Evolutionary conservation across 352 stramenopile species (phyloP).

Genomic region (Pythium sukuiense): DNA sequence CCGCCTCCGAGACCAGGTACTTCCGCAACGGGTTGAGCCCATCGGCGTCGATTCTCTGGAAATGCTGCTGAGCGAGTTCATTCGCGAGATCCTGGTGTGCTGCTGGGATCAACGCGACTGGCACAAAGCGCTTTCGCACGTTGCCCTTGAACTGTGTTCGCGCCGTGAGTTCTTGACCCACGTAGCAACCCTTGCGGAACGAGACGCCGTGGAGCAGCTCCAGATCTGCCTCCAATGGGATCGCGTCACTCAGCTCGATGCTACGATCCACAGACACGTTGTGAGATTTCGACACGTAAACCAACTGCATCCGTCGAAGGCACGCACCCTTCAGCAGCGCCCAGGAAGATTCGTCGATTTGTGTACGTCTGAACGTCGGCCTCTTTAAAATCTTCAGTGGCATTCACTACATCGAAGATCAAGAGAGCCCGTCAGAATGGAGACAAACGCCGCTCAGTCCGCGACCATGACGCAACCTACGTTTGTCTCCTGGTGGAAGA

Average conservation of each 20-base stretch:
- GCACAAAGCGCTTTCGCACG: constrained; percentile 81
- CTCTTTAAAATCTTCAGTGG: constrained; percentile 43
- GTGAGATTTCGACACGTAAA: constrained; percentile 15
- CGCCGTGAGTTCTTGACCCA: constrained; percentile 94
- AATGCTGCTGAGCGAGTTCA: constrained; percentile 49
- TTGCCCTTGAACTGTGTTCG: constrained; percentile 93
- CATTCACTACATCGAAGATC: constrained; percentile 44
- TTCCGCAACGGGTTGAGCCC: constrained; percentile 41
- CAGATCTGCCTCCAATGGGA: constrained; percentile 93
- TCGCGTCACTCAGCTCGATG: constrained; percentile 71
- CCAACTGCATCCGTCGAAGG: not conserved
- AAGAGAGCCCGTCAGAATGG: not conserved
- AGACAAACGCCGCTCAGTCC: no score
- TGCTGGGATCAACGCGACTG: constrained; percentile 64
- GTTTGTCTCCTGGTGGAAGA: constrained; percentile 33
- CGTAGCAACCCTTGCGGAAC: constrained; percentile 95
- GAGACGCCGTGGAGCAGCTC: constrained; percentile 89
- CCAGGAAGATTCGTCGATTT: constrained; percentile 67
- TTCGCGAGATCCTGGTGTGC: constrained; percentile 51
- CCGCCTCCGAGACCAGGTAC: constrained; percentile 41
- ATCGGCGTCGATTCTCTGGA: constrained; percentile 54
- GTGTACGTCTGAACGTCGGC: constrained; percentile 49
- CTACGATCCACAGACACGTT: not conserved
- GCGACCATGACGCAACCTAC: no score
- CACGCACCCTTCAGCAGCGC: constrained; percentile 70